These are phyloP conservation scores for Zalaria sp. DNA, from an alignment of 2,329 filamentous ascomycete genomes.

Conservation along the genomic window DNA sequence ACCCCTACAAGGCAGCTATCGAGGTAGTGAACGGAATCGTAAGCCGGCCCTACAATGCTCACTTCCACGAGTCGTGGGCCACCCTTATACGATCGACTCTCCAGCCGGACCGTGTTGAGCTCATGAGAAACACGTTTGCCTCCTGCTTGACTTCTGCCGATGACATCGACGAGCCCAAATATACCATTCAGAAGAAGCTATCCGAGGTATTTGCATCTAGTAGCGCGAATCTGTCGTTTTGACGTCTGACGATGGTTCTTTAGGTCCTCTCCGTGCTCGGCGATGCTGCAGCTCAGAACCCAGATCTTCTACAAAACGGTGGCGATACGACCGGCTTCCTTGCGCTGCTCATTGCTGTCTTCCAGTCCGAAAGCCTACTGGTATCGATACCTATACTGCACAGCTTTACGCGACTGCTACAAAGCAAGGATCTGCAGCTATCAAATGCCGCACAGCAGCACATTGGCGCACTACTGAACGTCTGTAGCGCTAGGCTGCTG, in stretches of 20 bases:
- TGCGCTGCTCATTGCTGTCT: conserved; percentile 62
- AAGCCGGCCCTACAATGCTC: conserved; percentile 40
- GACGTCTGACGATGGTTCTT: not conserved
- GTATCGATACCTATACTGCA: conserved; percentile 88
- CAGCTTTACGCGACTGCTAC: conserved; percentile 73
- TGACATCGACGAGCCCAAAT: conserved; percentile 82
- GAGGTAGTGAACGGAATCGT: conserved; percentile 23
- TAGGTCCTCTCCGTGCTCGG: conserved; percentile 77
- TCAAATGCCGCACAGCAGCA: conserved; percentile 46
- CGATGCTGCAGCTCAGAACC: conserved; percentile 69
- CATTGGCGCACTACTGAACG: conserved; percentile 64
- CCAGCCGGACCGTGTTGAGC: conserved; percentile 13
- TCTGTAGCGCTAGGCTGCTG: conserved; percentile 70
- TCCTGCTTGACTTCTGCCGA: conserved; percentile 30
- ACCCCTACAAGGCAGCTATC: conserved; percentile 38
- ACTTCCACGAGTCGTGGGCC: conserved; percentile 45
- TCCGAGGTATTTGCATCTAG: conserved; percentile 54
- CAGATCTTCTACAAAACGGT: conserved; percentile 45
- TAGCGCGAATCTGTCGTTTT: not conserved
- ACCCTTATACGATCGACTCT: conserved; percentile 14
- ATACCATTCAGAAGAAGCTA: conserved; percentile 83
- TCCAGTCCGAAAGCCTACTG: conserved; percentile 74
- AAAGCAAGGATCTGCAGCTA: conserved; percentile 53
- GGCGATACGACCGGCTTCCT: conserved; percentile 62
- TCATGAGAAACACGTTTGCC: conserved; percentile 17